Evolutionary conservation across 345 rosid genomes (phyloP), one percentile per base, ranked within the genome.

Genomic region (Cardamine chenopodiifolia): DNA sequence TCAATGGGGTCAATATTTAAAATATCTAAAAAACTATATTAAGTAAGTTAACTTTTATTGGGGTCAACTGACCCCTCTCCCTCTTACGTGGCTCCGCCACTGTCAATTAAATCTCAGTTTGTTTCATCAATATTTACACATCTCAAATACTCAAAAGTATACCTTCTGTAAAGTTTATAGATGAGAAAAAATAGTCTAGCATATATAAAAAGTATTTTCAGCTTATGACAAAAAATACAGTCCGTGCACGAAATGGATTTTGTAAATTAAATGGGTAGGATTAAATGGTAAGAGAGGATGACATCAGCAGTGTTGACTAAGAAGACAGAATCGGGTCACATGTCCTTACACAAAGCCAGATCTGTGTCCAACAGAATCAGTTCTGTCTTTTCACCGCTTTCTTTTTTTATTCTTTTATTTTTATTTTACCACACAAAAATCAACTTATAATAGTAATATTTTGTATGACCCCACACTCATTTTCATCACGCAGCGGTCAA

Each of bases 351-450:
- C 57, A 64, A 62, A 70, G 71, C 54, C 76, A 63, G 55, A 64
- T 77, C 76, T 77, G 76, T 47, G 76, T 67, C 61, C 48, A 70
- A 65, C 80, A 71, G 76, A 71, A 77, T 77, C 80, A 29, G 11
- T 65, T 77, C 29, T 71, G 76, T 77, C 76, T 64, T 64, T 63
- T 77, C 80, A 48, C 53, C 34, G 15, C 8, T 23, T 3, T 34
- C 19, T 58, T 5, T 15, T 34, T 62, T 35, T 35, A 14, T 62
- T 57, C 4, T 15, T 8, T 8, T n/a, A 3, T 12, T 34, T 62
- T 39, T 53, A 23, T 23, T 35, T 62, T 28, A 75, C 62, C 47
- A 23, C 60, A 17, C 53, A 58, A 48, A 47, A 48, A 48, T 52
- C 29, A 29, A 26, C 31, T 44, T 61, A 35, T 35, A 10, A 11